phyloP scores from a whole-genome alignment of 2,329 filamentous ascomycete genomes.

The Alternaria conjuncta region DNA sequence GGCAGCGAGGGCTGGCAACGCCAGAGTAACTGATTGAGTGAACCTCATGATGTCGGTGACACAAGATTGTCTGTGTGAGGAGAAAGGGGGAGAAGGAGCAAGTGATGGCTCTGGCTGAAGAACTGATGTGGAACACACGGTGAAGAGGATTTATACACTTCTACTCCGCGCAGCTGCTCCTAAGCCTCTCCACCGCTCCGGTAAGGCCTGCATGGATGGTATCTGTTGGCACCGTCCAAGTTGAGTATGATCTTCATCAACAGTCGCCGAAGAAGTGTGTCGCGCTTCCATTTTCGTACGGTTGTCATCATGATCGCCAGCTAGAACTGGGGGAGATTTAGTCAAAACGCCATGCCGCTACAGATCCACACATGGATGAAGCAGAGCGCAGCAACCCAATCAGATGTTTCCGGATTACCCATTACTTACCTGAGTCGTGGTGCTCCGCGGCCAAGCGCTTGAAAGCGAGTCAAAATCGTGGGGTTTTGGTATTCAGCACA shows the following conservation, averaged over 20 bases:
- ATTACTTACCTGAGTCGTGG: not conserved
- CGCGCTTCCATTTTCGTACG: not conserved
- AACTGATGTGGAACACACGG: not conserved
- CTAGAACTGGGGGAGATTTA: not conserved
- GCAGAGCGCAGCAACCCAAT: not conserved
- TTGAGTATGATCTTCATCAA: slow-evolving; percentile 2
- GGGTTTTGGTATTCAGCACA: not conserved
- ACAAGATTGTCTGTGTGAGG: not conserved
- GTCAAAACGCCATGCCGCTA: not conserved
- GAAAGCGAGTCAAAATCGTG: not conserved
- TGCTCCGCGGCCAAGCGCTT: not conserved
- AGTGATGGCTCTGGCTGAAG: not conserved
- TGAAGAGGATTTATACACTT: not conserved
- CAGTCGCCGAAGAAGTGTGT: not conserved
- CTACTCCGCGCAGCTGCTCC: not conserved
- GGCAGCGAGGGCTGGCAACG: slow-evolving; percentile 18
- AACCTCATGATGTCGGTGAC: slow-evolving; percentile 18
- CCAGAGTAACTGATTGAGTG: slow-evolving; percentile 12
- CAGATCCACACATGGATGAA: not conserved
- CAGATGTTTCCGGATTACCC: not conserved
- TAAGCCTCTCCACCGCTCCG: not conserved
- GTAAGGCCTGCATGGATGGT: not conserved
- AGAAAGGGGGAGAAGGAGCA: not conserved
- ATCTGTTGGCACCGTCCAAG: not conserved
- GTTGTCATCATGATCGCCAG: not conserved